Base-by-base conservation (phyloP, 805 yeast genomes). In the Sugiyamaella americana region DNA sequence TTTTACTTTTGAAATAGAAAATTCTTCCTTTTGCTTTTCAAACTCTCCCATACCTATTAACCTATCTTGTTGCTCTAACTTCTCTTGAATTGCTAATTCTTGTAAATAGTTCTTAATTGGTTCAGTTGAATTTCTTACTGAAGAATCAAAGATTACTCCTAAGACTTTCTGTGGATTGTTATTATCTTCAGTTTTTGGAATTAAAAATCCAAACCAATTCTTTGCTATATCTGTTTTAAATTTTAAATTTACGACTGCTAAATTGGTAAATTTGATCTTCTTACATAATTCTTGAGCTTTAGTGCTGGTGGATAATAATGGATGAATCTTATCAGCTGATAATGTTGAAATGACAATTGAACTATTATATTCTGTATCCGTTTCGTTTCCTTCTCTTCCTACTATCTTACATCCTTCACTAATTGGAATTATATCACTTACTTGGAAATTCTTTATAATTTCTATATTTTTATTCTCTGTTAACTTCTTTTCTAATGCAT, bases 121-220 rank as follows among this genome's bases (percentile, higher is more conserved):
- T 17, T 57, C 55, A 36, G 76, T 65, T 43, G 79, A 75, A 53
- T 76, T 74, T 58, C 85, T 93, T 19, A 87, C 77, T 46, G 87
- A 87, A 1, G 96, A 86, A 63, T 91, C 98, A 65, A 83, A 91
- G 17, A 93, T 87, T 4, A 87, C 87, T 2, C 98, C 98, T 24
- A 91, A 68, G 13, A 88, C 65, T 17, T 75, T 70, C 41, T 78
- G 79, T 2, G 74, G 70, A 52, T 81, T 80, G 45, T 61, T 56
- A 0, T 58, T 58, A 40, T 72, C 67, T 39, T 65, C 65, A 3
- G 65, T 51, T 50, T 71, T 69, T 5, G 98, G 98, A 6, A 89
- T 84, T 40, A 91, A 72, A 56, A 84, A 87, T 1, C 98, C 98
- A 71, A 91, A 91, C 34, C 97, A 95, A 48, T 74, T 71, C 37